These are phyloP conservation scores for Lecanicillium sp. DNA, from an alignment of 2,329 filamentous ascomycete species.

Conservation along the genomic window DNA sequence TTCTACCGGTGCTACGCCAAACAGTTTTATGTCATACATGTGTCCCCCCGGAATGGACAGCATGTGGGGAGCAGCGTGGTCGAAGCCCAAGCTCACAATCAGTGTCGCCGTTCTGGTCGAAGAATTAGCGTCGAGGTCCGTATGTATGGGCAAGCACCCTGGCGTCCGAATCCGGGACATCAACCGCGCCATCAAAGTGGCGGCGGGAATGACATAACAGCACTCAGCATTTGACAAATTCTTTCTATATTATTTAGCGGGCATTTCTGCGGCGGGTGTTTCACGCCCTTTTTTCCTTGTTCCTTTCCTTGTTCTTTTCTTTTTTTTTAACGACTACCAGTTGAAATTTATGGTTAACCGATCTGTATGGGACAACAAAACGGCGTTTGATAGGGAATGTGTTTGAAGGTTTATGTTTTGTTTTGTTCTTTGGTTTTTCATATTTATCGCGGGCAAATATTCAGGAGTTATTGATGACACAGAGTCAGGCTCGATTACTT, in stretches of 20 bases:
- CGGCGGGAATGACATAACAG: slow-evolving; percentile 16
- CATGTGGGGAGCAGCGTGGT: slow-evolving; percentile 19
- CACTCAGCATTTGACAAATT: neutral
- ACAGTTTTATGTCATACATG: slow-evolving; percentile 8
- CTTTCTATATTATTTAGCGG: neutral
- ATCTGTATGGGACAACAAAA: neutral
- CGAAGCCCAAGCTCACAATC: slow-evolving; percentile 29
- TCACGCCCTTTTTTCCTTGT: neutral
- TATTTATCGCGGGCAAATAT: neutral
- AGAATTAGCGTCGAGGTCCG: slow-evolving; percentile 29
- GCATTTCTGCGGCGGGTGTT: neutral
- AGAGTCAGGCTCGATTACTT: neutral
- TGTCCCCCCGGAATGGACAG: slow-evolving; percentile 5
- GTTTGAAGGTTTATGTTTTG: neutral
- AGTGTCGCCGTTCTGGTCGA: slow-evolving; percentile 29
- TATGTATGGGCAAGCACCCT: slow-evolving; percentile 35
- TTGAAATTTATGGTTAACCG: neutral
- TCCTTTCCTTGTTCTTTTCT: neutral
- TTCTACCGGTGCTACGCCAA: slow-evolving; percentile 1
- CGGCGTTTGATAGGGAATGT: neutral
- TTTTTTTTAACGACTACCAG: neutral
- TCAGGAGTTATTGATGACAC: neutral
- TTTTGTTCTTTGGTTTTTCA: neutral
- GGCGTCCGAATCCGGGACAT: slow-evolving; percentile 35
- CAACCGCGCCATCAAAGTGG: slow-evolving; percentile 26